These are phyloP conservation scores for Starmerella sp. DNA, from an alignment of 805 yeast genomes.

Conservation along the genomic window DNA sequence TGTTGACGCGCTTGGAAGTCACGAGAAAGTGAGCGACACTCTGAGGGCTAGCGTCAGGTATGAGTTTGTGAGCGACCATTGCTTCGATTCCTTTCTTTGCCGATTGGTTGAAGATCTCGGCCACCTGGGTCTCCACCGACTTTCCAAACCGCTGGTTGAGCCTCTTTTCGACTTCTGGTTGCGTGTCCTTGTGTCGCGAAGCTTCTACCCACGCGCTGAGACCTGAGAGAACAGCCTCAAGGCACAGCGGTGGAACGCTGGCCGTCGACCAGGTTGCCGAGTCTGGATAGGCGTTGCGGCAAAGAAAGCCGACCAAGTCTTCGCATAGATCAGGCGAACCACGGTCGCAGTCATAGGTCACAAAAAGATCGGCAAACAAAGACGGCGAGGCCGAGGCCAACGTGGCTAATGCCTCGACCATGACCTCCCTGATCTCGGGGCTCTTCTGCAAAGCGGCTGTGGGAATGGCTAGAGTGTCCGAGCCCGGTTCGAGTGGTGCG, in stretches of 20 bases:
- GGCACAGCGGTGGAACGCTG: conserved; percentile 83
- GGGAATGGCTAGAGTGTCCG: conserved; percentile 19
- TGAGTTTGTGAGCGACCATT: conserved; percentile 55
- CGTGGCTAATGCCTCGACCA: conserved; percentile 70
- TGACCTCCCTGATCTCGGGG: conserved; percentile 51
- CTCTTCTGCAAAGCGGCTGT: conserved; percentile 19
- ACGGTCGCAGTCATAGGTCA: conserved; percentile 81
- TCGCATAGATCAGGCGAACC: conserved; percentile 70
- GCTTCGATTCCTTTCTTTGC: conserved; percentile 65
- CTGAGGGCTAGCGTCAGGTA: conserved; percentile 36
- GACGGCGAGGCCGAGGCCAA: conserved; percentile 47
- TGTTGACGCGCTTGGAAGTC: conserved; percentile 72
- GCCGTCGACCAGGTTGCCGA: conserved; percentile 69
- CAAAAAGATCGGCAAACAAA: conserved; percentile 64
- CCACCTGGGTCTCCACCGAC: conserved; percentile 64
- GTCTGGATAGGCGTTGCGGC: conserved; percentile 75
- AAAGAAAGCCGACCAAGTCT: conserved; percentile 54
- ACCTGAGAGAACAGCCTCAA: conserved; percentile 73
- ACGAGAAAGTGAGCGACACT: conserved; percentile 69
- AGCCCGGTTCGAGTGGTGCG: conserved; percentile 29
- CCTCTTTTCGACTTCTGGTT: neutral
- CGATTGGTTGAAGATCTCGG: conserved; percentile 62
- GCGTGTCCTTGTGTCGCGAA: neutral
- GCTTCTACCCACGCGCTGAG: conserved; percentile 32
- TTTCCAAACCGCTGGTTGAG: conserved; percentile 32